Conservation (phyloP, 192 early-diverging fungal species). For the Hyaloraphidium curvatum region DNA sequence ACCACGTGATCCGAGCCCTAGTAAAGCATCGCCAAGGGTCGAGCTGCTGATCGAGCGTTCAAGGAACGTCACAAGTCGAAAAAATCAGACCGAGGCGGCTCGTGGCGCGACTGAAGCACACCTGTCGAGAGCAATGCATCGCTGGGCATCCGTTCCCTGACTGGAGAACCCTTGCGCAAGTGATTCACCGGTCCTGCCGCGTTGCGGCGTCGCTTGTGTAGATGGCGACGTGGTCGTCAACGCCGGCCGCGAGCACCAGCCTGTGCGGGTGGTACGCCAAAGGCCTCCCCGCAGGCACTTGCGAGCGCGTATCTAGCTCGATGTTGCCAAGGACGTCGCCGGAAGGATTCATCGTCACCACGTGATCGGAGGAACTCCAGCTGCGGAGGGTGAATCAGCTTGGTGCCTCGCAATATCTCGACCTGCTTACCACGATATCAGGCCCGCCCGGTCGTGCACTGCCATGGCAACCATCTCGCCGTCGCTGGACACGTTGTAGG, state of each 20-base stretch:
- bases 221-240: too few species aligned
- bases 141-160: too few species aligned
- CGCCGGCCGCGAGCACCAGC: slow-evolving; percentile 30
- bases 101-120: too few species aligned
- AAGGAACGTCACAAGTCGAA: too few species aligned
- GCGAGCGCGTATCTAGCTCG: slow-evolving; percentile 21
- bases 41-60: too few species aligned
- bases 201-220: too few species aligned
- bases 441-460: slow-evolving; percentile 35
- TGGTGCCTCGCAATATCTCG: not conserved
- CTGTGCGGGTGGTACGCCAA: slow-evolving; percentile 50
- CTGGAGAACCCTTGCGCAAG: too few species aligned
- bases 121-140: too few species aligned
- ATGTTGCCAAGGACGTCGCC: not conserved
- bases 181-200: too few species aligned
- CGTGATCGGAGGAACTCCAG: not conserved
- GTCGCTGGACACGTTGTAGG: slow-evolving; percentile 19
- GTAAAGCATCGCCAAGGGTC: too few species aligned
- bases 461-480: slow-evolving; percentile 31
- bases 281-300: slow-evolving; percentile 33
- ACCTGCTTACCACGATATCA: slow-evolving; percentile 30
- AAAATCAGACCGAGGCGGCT: too few species aligned
- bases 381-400: not conserved
- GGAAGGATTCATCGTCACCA: not conserved
- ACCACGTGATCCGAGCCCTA: too few species aligned